phyloP scores from a whole-genome alignment of 176 grass and related monocot genomes.

The Aegilops tauschii region DNA sequence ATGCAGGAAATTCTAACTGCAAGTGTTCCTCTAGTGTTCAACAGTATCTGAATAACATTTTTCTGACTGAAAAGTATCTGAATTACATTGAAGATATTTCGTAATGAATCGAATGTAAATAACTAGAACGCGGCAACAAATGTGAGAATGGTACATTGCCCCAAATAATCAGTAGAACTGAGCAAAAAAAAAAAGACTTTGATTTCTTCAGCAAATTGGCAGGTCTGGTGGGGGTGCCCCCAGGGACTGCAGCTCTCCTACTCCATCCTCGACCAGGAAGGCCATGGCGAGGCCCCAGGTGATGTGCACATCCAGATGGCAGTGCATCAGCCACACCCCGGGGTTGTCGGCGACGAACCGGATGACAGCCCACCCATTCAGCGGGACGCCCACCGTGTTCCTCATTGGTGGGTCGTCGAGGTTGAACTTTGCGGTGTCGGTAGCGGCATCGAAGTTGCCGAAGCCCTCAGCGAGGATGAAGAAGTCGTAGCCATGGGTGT shows the following conservation, averaged over 20 bases:
- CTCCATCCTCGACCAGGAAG: constrained; percentile 79
- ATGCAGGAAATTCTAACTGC: background rate
- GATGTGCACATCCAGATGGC: constrained; percentile 90
- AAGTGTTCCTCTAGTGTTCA: background rate
- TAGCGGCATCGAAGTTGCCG: constrained; percentile 66
- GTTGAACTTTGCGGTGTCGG: constrained; percentile 68
- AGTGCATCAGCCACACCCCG: constrained; percentile 95
- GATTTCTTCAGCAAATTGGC: constrained; percentile 55
- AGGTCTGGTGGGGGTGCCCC: constrained; percentile 60
- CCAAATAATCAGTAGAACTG: constrained; percentile 5
- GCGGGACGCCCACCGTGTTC: constrained; percentile 87
- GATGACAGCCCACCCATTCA: constrained; percentile 90
- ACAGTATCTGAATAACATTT: background rate
- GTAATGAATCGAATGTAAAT: constrained; percentile 13
- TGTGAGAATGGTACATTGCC: background rate
- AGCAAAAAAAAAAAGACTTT: background rate
- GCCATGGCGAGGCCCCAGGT: constrained; percentile 96
- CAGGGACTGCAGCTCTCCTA: constrained; percentile 58
- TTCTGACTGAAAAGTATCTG: no score
- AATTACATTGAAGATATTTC: constrained; percentile 1
- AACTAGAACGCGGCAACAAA: constrained; percentile 1
- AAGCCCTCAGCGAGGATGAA: constrained; percentile 78
- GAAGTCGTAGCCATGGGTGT: constrained; percentile 94
- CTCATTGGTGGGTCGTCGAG: constrained; percentile 72
- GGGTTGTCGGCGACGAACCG: constrained; percentile 83